Base-by-base conservation (phyloP, 305 asterid species). In the Andrographis paniculata region DNA sequence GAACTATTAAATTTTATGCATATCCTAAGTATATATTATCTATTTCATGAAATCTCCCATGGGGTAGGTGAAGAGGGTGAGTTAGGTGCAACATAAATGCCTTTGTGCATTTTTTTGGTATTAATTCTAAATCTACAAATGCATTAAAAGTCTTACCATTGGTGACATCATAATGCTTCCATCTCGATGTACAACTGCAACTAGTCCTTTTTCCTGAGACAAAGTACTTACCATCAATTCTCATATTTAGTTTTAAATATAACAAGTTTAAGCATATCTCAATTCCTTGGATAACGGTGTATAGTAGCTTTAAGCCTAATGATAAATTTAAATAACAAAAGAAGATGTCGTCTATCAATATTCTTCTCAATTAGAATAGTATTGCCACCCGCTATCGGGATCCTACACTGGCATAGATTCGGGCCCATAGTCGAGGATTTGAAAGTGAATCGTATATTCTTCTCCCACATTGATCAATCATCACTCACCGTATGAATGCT, bases 181-280 rank as follows among this genome's bases (percentile, higher is more conserved):
- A 47, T 55, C 51, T 45, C 41, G 37, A 35, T 56, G 61, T 33
- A 58, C 27, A 48, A 35, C 60, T 47, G 65, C 55, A 53, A 41
- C 61, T 55, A 69, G 63, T 52, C 59, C n/a, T 53, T 54, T 38
- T 48, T 64, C 76, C 76, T 69, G 76, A 60, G 66, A 64, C 56
- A 55, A 69, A 69, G 70, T 45, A 60, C 67, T 63, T 52, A 10
- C 61, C 24, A 46, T 41, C 49, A 51, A 63, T 55, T 57, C 63
- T 41, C 50, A 38, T 30, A 28, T 27, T 45, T 23, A 35, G 42
- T 50, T 47, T 31, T 47, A 57, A 41, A 52, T 23, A 42, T 48
- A 27, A 47, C 41, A 53, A 49, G 33, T 44, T 11, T 17, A 51
- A 46, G 48, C 42, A 59, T 30, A 45, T 60, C 60, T 56, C 33